phyloP scores from a whole-genome alignment of 805 yeast species.

The Phaffomyces opuntiae region DNA sequence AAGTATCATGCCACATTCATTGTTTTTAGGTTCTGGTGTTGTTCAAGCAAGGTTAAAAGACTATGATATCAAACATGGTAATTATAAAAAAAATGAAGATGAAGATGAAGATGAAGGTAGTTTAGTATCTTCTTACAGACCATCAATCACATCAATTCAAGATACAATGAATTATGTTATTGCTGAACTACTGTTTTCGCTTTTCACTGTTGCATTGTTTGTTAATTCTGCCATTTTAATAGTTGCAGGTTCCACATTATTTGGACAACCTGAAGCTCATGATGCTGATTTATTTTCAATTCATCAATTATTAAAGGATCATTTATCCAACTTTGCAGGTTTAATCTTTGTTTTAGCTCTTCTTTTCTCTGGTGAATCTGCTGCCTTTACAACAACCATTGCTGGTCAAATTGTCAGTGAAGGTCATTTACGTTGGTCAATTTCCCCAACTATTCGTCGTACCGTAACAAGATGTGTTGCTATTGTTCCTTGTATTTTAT shows the following conservation, averaged over 20 bases:
- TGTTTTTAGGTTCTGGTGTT: slow-evolving; percentile 82
- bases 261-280: slow-evolving; percentile 48
- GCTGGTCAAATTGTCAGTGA: slow-evolving; percentile 95
- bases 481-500: slow-evolving; percentile 75
- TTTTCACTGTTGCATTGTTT: slow-evolving; percentile 84
- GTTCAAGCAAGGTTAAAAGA: slow-evolving; percentile 82
- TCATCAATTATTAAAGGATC: slow-evolving; percentile 53
- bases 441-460: slow-evolving; percentile 76
- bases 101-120: slow-evolving; percentile 26
- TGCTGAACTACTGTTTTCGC: slow-evolving; percentile 72
- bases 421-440: slow-evolving; percentile 76
- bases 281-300: slow-evolving; percentile 72
- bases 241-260: slow-evolving; percentile 86
- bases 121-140: slow-evolving; percentile 43
- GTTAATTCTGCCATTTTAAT: slow-evolving; percentile 86
- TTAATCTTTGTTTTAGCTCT: slow-evolving; percentile 79
- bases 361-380: slow-evolving; percentile 80
- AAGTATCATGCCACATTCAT: slow-evolving; percentile 91
- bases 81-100: slow-evolving; percentile 32
- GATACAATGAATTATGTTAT: slow-evolving; percentile 79
- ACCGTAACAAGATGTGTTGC: slow-evolving; percentile 79
- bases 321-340: slow-evolving; percentile 73
- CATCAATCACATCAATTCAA: slow-evolving; percentile 74
- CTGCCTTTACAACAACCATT: slow-evolving; percentile 91
- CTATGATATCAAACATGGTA: slow-evolving; percentile 64